Conservation (phyloP, 2,329 filamentous ascomycete genomes). For the Fusarium xylarioides region DNA sequence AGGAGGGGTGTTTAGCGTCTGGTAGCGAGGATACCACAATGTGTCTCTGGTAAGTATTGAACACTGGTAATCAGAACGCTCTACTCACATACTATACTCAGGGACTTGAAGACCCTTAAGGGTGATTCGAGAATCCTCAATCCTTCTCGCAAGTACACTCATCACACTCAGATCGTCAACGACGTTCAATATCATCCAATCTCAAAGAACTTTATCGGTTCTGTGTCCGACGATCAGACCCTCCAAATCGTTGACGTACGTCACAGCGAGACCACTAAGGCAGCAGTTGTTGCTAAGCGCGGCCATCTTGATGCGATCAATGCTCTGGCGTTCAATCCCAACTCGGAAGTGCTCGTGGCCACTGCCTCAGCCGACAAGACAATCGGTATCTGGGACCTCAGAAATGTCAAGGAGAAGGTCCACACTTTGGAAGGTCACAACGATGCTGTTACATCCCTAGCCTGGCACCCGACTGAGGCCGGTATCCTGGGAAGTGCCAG, state of each 20-base stretch:
- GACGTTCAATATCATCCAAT: slow-evolving; percentile 96
- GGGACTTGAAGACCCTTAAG: slow-evolving; percentile 82
- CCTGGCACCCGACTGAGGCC: slow-evolving; percentile 93
- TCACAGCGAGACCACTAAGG: slow-evolving; percentile 68
- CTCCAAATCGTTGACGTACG: slow-evolving; percentile 93
- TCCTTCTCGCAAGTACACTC: slow-evolving; percentile 79
- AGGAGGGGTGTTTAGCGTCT: slow-evolving; percentile 82
- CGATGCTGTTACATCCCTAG: slow-evolving; percentile 88
- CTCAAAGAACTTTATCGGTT: slow-evolving; percentile 85
- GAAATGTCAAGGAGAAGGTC: slow-evolving; percentile 88
- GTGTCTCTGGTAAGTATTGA: slow-evolving; percentile 77
- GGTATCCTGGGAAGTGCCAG: slow-evolving; percentile 89
- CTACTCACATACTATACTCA: slow-evolving; percentile 46
- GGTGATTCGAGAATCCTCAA: slow-evolving; percentile 75
- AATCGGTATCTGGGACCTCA: slow-evolving; percentile 93
- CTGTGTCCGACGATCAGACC: slow-evolving; percentile 93
- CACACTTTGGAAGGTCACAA: slow-evolving; percentile 90
- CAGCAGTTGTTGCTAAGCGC: slow-evolving; percentile 73
- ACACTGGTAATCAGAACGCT: background rate
- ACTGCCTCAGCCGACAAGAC: slow-evolving; percentile 96
- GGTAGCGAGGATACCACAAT: slow-evolving; percentile 94
- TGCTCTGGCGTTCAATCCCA: slow-evolving; percentile 92
- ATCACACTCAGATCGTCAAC: slow-evolving; percentile 92
- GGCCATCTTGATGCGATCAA: slow-evolving; percentile 96
- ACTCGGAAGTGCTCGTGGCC: slow-evolving; percentile 87